Conservation (phyloP, 2,329 filamentous ascomycete genomes). For the Trichoderma hamatum region DNA sequence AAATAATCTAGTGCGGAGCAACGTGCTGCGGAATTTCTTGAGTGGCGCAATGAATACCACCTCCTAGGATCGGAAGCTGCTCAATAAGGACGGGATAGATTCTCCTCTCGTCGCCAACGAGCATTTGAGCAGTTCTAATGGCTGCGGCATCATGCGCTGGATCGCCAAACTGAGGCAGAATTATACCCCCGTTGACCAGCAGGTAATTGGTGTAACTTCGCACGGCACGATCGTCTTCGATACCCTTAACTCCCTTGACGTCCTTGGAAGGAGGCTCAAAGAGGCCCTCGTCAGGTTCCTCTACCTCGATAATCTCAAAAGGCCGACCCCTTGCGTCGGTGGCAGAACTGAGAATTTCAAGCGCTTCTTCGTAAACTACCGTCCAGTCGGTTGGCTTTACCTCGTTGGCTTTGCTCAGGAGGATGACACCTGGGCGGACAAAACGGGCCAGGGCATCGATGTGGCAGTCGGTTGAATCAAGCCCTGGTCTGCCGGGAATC, state of each 20-base stretch:
- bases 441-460: constrained; percentile 38
- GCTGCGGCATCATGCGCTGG: constrained; percentile 33
- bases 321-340: constrained; percentile 33
- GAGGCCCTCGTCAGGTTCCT: constrained; percentile 30
- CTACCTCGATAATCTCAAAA: constrained; percentile 33
- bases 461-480: constrained; percentile 37
- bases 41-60: constrained; percentile 37
- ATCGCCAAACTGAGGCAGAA: constrained; percentile 37
- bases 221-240: constrained; percentile 17
- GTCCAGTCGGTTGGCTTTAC: constrained; percentile 17
- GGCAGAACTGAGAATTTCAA: constrained; percentile 26
- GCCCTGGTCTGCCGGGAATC: constrained; percentile 32
- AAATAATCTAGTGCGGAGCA: too few relatives aligned
- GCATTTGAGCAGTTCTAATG: constrained; percentile 7
- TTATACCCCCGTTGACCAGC: constrained; percentile 36
- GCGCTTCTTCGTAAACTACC: constrained; percentile 34
- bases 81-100: constrained; percentile 31
- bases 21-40: constrained; percentile 38
- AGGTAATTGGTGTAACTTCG: constrained; percentile 36
- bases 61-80: constrained; percentile 32
- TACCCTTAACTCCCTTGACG: neutral
- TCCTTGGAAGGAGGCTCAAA: neutral
- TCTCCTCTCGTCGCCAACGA: constrained; percentile 28
- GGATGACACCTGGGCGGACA: constrained; percentile 31
- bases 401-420: constrained; percentile 32